Base-by-base conservation (phyloP, 805 yeast species). In the Kuraishia ogatae region DNA sequence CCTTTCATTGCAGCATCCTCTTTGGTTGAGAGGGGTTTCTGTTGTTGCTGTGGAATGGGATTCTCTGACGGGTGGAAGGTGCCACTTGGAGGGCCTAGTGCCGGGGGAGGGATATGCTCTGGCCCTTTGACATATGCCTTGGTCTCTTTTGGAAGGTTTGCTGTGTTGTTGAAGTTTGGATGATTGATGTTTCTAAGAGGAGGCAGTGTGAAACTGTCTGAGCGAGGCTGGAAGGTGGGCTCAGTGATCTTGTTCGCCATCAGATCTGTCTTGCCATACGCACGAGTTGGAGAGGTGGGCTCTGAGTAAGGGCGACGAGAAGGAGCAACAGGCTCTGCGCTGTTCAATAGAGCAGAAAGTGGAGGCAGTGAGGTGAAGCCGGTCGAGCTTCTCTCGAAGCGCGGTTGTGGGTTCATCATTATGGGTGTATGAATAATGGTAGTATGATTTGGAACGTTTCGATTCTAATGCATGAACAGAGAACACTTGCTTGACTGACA, bases 311-410 rank as follows among this genome's bases (percentile, higher is more conserved):
- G n/a, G 24, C 43, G 52, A 28, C 39, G 28, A n/a, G 35, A 8
- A 22, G 35, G 51, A 13, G 51, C 35, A 11, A 24, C 19, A 8
- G 51, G 28, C 5, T 23, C 20, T 3, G 35, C 26, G 22, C 10
- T 46, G 49, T 50, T 23, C 21, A 50, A 48, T n/a, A 50, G 28
- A n/a, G 53, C 39, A 3, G 48, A 39, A 19, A 50, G 48, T 17
- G 53, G 53, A 15, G 53, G 53, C 20, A 50, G 48, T n/a, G 53
- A 50, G 22, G 20, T 50, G 26, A 47, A 20, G 49, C 43, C 43
- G 6, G 43, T 35, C 17, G 43, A 35, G n/a, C 43, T 35, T 35
- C 43, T 35, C 43, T 35, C 43, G 13, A 35, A 35, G 43, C 43
- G 43, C 13, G 43, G 43, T 35, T 35, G 43, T 35, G 43, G 43